phyloP scores from a whole-genome alignment of 805 yeast genomes.

The Candida sithepensis region DNA sequence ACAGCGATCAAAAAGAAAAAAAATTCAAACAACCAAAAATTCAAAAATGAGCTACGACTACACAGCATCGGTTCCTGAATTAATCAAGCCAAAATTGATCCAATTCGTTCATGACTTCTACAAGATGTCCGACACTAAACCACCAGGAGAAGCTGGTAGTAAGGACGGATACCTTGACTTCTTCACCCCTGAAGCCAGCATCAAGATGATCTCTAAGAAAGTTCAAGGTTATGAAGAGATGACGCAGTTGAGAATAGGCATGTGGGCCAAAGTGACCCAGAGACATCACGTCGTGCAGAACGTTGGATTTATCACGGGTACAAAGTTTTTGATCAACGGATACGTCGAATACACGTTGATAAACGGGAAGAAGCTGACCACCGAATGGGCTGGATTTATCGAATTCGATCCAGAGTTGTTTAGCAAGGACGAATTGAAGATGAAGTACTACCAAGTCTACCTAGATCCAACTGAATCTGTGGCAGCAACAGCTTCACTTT shows the following conservation, averaged over 20 bases:
- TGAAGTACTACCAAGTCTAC: slow-evolving; percentile 15
- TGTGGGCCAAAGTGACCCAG: slow-evolving; percentile 16
- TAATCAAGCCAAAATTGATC: slow-evolving; percentile 3
- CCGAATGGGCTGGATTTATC: slow-evolving; percentile 13
- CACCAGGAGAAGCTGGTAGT: slow-evolving; percentile 1
- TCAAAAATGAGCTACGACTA: neutral
- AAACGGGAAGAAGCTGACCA: slow-evolving; percentile 10
- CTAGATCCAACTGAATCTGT: slow-evolving; percentile 12
- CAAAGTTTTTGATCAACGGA: slow-evolving; percentile 10
- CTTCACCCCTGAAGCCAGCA: slow-evolving; percentile 6
- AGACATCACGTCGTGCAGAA: slow-evolving; percentile 14
- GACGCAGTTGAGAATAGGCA: slow-evolving; percentile 8
- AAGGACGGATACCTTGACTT: slow-evolving; percentile 8
- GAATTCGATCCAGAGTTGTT: slow-evolving; percentile 4
- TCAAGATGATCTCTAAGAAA: slow-evolving; percentile 10
- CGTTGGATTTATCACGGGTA: slow-evolving; percentile 7
- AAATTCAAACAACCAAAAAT: neutral
- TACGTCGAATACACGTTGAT: slow-evolving; percentile 12
- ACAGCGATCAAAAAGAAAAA: neutral
- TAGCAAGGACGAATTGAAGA: slow-evolving; percentile 4
- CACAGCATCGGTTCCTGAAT: neutral
- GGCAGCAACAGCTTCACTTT: slow-evolving; percentile 4
- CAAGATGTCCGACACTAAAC: slow-evolving; percentile 10
- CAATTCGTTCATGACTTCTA: slow-evolving; percentile 10
- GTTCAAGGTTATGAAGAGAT: slow-evolving; percentile 5